These are phyloP conservation scores for Sphaerostilbella broomeana DNA, from an alignment of 2,329 filamentous ascomycete genomes.

Conservation along the genomic window DNA sequence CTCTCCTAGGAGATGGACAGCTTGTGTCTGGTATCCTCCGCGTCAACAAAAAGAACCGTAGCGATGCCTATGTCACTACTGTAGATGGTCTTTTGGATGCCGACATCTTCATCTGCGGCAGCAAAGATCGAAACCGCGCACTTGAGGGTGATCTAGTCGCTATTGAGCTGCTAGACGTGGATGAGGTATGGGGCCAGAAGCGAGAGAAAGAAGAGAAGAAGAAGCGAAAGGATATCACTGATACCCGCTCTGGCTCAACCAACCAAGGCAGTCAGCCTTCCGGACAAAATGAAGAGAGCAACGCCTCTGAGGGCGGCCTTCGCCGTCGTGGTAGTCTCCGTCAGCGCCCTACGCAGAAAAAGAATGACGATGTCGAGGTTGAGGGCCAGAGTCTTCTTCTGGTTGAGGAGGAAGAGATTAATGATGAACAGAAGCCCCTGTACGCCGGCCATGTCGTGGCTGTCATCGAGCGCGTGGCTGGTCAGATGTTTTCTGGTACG, in stretches of 20 bases:
- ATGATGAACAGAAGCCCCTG: constrained; percentile 93
- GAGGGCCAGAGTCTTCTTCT: constrained; percentile 94
- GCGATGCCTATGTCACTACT: constrained; percentile 94
- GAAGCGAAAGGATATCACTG: constrained; percentile 98
- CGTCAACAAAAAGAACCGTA: constrained; percentile 99
- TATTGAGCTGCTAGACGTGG: constrained; percentile 91
- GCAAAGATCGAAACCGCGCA: constrained; percentile 96
- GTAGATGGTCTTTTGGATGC: constrained; percentile 82
- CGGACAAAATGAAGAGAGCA: constrained; percentile 54
- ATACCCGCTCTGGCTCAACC: constrained; percentile 72
- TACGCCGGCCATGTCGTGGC: constrained; percentile 97
- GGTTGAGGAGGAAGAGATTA: constrained; percentile 98
- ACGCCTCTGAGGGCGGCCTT: constrained; percentile 71
- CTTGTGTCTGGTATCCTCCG: constrained; percentile 93
- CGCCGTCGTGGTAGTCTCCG: constrained; percentile 90
- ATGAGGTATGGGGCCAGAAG: constrained; percentile 98
- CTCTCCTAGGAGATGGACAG: constrained; percentile 82
- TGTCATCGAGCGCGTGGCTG: constrained; percentile 91
- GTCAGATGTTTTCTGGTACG: constrained; percentile 98
- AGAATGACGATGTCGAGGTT: constrained; percentile 98
- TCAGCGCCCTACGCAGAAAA: constrained; percentile 97
- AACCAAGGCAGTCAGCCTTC: constrained; percentile 63
- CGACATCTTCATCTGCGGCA: constrained; percentile 98
- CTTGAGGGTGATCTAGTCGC: constrained; percentile 94
- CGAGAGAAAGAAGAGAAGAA: constrained; percentile 99